These are phyloP conservation scores for Nannochloropsis salina DNA, from an alignment of 108 stramenopile genomes.

Conservation along the genomic window DNA sequence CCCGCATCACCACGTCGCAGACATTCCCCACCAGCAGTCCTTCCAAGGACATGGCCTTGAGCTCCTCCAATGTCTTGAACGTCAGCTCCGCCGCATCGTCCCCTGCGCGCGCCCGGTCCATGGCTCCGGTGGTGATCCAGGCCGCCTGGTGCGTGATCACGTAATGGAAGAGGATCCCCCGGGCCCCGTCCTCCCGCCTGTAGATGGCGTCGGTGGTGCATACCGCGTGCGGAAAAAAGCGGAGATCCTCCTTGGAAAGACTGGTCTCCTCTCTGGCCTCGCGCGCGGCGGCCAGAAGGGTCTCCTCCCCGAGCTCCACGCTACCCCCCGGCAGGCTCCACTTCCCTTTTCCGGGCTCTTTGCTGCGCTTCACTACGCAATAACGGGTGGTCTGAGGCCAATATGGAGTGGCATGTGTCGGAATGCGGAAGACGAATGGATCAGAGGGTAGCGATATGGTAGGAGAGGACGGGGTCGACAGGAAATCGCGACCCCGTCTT, in stretches of 20 bases:
- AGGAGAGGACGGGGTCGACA: too few species aligned
- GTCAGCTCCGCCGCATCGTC: background rate
- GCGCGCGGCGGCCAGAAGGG: background rate
- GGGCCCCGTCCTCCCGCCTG: background rate
- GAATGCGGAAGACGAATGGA: background rate
- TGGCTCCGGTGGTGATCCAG: background rate
- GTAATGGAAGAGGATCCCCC: background rate
- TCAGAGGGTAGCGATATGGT: background rate
- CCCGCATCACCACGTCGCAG: background rate
- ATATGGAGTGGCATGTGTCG: background rate
- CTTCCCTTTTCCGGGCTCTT: background rate
- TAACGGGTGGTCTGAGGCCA: background rate
- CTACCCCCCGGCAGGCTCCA: background rate
- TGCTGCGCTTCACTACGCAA: background rate
- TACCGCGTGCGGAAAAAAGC: background rate
- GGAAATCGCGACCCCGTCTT: too few species aligned
- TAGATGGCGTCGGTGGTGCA: constrained; percentile 9
- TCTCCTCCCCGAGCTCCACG: constrained; percentile 22
- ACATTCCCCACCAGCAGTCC: background rate
- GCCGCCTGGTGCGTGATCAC: background rate
- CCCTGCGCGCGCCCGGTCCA: background rate
- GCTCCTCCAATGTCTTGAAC: background rate
- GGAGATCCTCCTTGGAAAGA: background rate
- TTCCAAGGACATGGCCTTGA: background rate
- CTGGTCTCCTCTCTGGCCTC: background rate